Conservation (phyloP, 768 basidiomycete species). For the Sarcodon aspratus region DNA sequence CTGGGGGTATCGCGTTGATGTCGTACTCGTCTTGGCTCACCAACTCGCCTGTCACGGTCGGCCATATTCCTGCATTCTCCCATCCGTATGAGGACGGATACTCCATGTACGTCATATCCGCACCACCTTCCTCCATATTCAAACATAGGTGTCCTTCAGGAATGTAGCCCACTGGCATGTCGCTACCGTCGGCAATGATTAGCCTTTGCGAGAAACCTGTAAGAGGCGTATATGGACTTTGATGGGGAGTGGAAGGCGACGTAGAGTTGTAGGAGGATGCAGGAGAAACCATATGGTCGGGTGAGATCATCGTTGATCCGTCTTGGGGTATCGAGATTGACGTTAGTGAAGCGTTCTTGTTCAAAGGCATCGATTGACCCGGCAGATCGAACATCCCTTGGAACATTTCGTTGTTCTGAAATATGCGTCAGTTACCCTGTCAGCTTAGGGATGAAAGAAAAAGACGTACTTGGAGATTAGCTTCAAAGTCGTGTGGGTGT, state of each 20-base stretch:
- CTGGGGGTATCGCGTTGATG: constrained; percentile 49
- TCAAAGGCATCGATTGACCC: constrained; percentile 31
- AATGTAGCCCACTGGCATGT: constrained; percentile 19
- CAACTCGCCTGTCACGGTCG: constrained; percentile 12
- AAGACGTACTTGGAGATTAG: constrained; percentile 30
- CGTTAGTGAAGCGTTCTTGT: constrained; percentile 13
- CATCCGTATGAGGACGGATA: constrained; percentile 18
- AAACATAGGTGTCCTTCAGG: constrained; percentile 6
- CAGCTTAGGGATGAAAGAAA: constrained; percentile 20
- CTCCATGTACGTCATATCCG: constrained; percentile 6
- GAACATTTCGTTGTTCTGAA: constrained; percentile 19
- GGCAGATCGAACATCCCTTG: constrained; percentile 35
- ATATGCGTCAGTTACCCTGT: neutral
- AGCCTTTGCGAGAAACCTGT: constrained; percentile 16
- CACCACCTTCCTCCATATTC: neutral
- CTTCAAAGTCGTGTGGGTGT: constrained; percentile 15
- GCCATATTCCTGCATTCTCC: constrained; percentile 14
- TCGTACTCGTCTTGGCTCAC: constrained; percentile 59
- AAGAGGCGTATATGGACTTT: constrained; percentile 39
- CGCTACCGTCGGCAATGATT: constrained; percentile 11
- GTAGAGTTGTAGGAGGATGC: constrained; percentile 32
- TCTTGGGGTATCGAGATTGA: constrained; percentile 13
- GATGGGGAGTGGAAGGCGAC: constrained; percentile 40
- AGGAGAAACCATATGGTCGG: constrained; percentile 37
- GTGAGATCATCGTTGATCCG: constrained; percentile 22